These are phyloP conservation scores for Neospermospora avenae DNA, from an alignment of 2,329 filamentous ascomycete genomes.

Conservation along the genomic window DNA sequence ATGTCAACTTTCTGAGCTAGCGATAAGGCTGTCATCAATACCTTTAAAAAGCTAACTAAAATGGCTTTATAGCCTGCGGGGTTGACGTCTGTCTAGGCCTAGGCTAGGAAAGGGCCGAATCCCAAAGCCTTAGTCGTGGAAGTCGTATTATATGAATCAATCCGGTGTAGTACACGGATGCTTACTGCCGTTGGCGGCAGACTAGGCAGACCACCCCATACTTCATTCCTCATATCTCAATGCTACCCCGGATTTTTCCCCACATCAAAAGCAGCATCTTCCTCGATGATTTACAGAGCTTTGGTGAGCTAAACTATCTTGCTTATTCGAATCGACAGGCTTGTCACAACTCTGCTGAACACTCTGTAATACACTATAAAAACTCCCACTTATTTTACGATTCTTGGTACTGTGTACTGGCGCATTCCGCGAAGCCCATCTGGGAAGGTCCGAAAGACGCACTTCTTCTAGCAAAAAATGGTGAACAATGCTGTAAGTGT, in stretches of 20 bases:
- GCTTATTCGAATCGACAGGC: background rate
- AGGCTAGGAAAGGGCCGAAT: slow-evolving; percentile 5
- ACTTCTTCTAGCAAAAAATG: background rate
- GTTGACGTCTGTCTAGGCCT: background rate
- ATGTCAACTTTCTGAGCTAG: too few relatives aligned
- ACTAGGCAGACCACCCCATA: background rate
- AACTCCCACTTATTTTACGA: background rate
- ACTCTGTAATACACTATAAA: too few relatives aligned
- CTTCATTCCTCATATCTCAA: background rate
- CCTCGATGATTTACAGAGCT: slow-evolving; percentile 1
- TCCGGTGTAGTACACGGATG: background rate
- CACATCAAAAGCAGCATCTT: background rate
- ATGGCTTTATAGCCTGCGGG: background rate
- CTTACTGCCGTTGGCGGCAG: background rate
- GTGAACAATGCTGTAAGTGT: slow-evolving; percentile 6
- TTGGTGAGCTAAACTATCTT: background rate
- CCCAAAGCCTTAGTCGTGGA: background rate
- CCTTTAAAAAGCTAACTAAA: background rate
- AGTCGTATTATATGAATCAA: background rate
- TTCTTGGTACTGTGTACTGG: background rate
- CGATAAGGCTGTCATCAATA: background rate
- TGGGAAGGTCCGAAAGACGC: background rate
- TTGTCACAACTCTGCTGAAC: background rate
- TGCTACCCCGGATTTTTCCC: background rate
- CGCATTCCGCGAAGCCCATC: background rate